Base-by-base conservation (phyloP, 164 flowering plant genomes). In the Liquidambar formosana region DNA sequence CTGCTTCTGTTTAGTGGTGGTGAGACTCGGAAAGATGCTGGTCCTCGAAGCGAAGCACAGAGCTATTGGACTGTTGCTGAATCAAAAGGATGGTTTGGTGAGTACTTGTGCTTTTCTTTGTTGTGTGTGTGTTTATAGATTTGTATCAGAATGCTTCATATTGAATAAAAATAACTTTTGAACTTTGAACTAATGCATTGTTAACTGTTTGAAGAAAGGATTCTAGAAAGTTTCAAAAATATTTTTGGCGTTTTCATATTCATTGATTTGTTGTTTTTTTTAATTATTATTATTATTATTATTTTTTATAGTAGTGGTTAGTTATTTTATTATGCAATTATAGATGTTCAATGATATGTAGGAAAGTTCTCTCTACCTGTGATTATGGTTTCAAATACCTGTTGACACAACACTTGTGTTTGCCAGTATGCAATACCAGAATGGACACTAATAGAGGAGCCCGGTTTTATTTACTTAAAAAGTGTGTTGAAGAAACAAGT, bases 21-120 rank as follows among this genome's bases (percentile, higher is more conserved):
- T 46, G 98, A 95, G 83, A 95, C 99, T 60, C 71, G 99, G 68
- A 95, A 85, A 77, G 92, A 89, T 73, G 97, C 97, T 15, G 99
- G 99, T 49, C 99, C 99, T 25, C 82, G 97, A 25, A 95, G 99
- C 60, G 99, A 95, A 81, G 99, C 99, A 2, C 98, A 95, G 86
- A 95, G 99, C 82, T 95, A 95, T 71, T 95, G 99, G 99, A 73
- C 76, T 64, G 99, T 90, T 69, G 94, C 99, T 56, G 99, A 95
- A 68, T 87, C 93, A 3, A 81, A 85, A 80, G 86, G 82, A 70
- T 95, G 99, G 99, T 95, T 95, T 77, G 98, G 99, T 95, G 78
- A 88, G 97, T 85, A 74, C 33, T 22, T 70, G 12, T 43, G 38
- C 19, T 22, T 27, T 25, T 61, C 47, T 26, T 13, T 16, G 45